A percentile compares a stretch with the other conserved stretches of the same genome.
Evolutionary conservation across 345 rosid species (phyloP).

Genomic region (thale cress (Arabidopsis thaliana)): TAIR10.1 NC_003071.7:15820001-15820500

Average conservation of each 20-base stretch:
- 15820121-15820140: slow-evolving; percentile 27
- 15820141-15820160: slow-evolving; percentile 29
- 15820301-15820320: slow-evolving; percentile 70
- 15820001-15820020: slow-evolving; percentile 16
- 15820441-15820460: slow-evolving; percentile 76
- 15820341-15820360: slow-evolving; percentile 71
- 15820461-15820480: slow-evolving; percentile 72
- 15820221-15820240: slow-evolving; percentile 58
- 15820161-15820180: slow-evolving; percentile 30
- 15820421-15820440: slow-evolving; percentile 85
- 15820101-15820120: slow-evolving; percentile 42
- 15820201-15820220: slow-evolving; percentile 76
- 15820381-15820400: slow-evolving; percentile 75
- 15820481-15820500: slow-evolving; percentile 61
- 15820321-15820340: slow-evolving; percentile 78
- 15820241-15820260: slow-evolving; percentile 65
- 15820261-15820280: slow-evolving; percentile 73
- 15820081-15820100: slow-evolving; percentile 39
- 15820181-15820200: slow-evolving; percentile 54
- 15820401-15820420: slow-evolving; percentile 85
- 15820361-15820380: slow-evolving; percentile 62
- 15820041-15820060: slow-evolving; percentile 12
- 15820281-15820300: slow-evolving; percentile 78
- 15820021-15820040: slow-evolving; percentile 21
- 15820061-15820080: slow-evolving; percentile 37